Conservation (phyloP, 1,139 yeast species). For the Pichia sp. region DNA sequence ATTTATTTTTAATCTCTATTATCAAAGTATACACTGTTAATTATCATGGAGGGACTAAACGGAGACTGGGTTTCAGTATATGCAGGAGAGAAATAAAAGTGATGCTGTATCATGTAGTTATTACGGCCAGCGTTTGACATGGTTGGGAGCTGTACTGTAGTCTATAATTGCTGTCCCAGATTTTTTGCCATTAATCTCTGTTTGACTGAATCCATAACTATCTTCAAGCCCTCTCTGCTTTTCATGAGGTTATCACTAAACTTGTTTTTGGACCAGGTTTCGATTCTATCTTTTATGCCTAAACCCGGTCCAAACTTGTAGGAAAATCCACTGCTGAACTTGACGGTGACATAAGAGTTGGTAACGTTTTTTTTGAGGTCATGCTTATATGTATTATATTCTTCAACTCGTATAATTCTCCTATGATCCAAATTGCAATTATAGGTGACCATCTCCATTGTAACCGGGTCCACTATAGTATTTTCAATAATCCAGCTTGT, state of each 20-base stretch:
- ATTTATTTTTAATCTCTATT: neutral
- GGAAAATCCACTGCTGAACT: conserved; percentile 63
- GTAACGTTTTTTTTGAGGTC: conserved; percentile 30
- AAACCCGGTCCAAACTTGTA: conserved; percentile 24
- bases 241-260: conserved; percentile 62
- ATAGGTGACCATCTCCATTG: conserved; percentile 55
- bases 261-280: conserved; percentile 69
- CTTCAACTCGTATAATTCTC: conserved; percentile 72
- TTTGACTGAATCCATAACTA: conserved; percentile 57
- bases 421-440: conserved; percentile 86
- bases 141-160: too few relatives aligned
- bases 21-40: neutral
- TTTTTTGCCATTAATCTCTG: conserved; percentile 11
- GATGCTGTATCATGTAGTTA: too few relatives aligned
- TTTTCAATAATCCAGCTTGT: conserved; percentile 84
- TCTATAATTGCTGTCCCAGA: neutral
- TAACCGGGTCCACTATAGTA: conserved; percentile 62
- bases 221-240: conserved; percentile 67
- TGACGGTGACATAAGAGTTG: conserved; percentile 43
- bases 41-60: too few relatives aligned
- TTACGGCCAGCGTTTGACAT: too few relatives aligned
- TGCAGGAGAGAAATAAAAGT: too few relatives aligned
- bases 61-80: too few relatives aligned
- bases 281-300: conserved; percentile 69
- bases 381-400: conserved; percentile 49